A percentile compares a stretch with the other conserved stretches of the same genome.
These are phyloP conservation scores for Aureobasidium pullulans DNA, from an alignment of 2,329 filamentous ascomycete genomes.

Conservation along the genomic window DNA sequence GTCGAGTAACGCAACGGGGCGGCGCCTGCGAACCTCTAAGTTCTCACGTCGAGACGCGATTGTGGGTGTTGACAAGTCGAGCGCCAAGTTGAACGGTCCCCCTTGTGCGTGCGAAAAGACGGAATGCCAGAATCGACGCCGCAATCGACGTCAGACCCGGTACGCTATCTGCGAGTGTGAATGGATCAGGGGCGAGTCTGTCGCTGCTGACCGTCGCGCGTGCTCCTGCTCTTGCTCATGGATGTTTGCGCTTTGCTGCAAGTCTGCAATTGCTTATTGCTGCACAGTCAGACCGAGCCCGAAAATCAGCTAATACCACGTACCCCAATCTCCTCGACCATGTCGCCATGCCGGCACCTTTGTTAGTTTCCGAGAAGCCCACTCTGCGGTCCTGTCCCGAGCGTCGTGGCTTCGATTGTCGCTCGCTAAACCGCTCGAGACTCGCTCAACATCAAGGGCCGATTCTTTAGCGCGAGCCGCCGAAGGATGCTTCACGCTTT, in stretches of 20 bases:
- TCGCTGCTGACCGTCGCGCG: background rate
- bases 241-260: background rate
- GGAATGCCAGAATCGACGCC: background rate
- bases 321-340: background rate
- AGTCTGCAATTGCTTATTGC: background rate
- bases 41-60: background rate
- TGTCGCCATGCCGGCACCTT: constrained; percentile 10
- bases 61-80: background rate
- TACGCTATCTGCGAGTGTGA: constrained; percentile 3
- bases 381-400: background rate
- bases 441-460: constrained; percentile 2
- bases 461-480: background rate
- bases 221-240: background rate
- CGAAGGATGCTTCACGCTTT: background rate
- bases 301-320: background rate
- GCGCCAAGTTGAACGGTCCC: constrained; percentile 5
- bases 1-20: constrained; percentile 3
- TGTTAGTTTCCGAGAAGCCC: background rate
- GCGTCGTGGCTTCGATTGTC: background rate
- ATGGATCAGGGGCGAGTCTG: constrained; percentile 6
- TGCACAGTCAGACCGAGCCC: background rate
- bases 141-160: constrained; percentile 5
- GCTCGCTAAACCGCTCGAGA: background rate
- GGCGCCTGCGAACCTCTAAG: background rate
- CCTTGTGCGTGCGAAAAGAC: background rate